phyloP scores from a whole-genome alignment of 129 eudicot genomes.

The Escallonia herrerae region DNA sequence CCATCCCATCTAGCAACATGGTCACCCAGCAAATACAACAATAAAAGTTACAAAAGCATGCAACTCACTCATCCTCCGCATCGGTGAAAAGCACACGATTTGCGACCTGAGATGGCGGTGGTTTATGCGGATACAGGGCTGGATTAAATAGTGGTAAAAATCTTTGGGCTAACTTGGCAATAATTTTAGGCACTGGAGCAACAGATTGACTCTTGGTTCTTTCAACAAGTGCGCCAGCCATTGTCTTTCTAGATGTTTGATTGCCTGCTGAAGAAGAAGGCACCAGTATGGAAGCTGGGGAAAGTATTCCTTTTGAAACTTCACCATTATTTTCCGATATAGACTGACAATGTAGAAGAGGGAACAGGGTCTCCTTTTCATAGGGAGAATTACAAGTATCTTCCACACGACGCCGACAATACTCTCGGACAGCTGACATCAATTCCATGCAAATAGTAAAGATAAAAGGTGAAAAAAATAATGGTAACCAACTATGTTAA shows the following conservation, averaged over 20 bases:
- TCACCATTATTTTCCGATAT: constrained; percentile 34
- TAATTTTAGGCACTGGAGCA: constrained; percentile 74
- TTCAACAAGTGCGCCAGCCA: constrained; percentile 80
- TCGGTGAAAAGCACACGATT: constrained; percentile 94
- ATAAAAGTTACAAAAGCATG: neutral
- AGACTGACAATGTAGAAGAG: constrained; percentile 25
- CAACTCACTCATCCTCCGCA: constrained; percentile 89
- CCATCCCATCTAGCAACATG: neutral
- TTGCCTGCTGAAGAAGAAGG: constrained; percentile 26
- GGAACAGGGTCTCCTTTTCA: constrained; percentile 73
- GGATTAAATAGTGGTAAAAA: constrained; percentile 83
- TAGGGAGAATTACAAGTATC: constrained; percentile 26
- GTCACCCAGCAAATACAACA: neutral
- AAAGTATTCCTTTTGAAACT: constrained; percentile 3
- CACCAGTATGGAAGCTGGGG: constrained; percentile 12
- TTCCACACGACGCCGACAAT: constrained; percentile 43
- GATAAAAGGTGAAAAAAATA: constrained; percentile 7
- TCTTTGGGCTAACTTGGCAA: constrained; percentile 66
- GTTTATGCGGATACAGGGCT: constrained; percentile 85
- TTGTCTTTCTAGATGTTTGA: constrained; percentile 49
- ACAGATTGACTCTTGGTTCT: constrained; percentile 63
- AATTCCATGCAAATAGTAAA: constrained; percentile 15
- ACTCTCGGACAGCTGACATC: constrained; percentile 58
- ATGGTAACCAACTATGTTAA: neutral
- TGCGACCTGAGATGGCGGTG: constrained; percentile 62